Conservation (phyloP, 805 yeast genomes). For the Wickerhamomyces canadensis region DNA sequence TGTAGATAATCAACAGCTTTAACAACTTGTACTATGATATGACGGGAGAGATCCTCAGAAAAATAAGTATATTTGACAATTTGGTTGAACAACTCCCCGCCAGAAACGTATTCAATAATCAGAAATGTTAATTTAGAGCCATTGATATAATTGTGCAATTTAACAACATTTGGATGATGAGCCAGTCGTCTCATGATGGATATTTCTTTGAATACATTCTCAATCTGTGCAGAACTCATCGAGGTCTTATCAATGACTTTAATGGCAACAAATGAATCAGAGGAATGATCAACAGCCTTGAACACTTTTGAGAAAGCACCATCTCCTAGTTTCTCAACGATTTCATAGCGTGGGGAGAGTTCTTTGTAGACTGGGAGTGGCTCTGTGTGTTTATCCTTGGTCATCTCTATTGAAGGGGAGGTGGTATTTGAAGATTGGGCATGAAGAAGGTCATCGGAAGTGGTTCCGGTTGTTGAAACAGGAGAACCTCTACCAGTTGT, state of each 20-base stretch:
- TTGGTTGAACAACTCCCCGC: conserved; percentile 72
- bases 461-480: not conserved
- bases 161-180: conserved; percentile 62
- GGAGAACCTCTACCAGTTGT: not conserved
- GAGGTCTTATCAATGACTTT: conserved; percentile 64
- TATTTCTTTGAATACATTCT: conserved; percentile 75
- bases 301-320: conserved; percentile 80
- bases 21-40: conserved; percentile 58
- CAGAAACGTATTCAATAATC: conserved; percentile 66
- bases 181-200: conserved; percentile 62
- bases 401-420: not conserved
- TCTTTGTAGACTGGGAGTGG: conserved; percentile 14
- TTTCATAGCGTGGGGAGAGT: conserved; percentile 28
- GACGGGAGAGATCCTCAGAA: conserved; percentile 59
- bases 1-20: conserved; percentile 65
- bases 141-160: conserved; percentile 62
- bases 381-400: not conserved
- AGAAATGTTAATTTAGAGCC: conserved; percentile 56
- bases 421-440: not conserved
- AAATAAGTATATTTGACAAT: conserved; percentile 64
- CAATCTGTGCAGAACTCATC: conserved; percentile 54
- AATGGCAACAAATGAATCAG: conserved; percentile 35
- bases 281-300: conserved; percentile 39
- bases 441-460: not conserved
- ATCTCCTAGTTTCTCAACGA: conserved; percentile 59